A percentile compares a stretch with the other conserved stretches of the same genome.
Conservation (phyloP, 1,284 basidiomycete species). For the Cystobasidiaceae sp. region DNA sequence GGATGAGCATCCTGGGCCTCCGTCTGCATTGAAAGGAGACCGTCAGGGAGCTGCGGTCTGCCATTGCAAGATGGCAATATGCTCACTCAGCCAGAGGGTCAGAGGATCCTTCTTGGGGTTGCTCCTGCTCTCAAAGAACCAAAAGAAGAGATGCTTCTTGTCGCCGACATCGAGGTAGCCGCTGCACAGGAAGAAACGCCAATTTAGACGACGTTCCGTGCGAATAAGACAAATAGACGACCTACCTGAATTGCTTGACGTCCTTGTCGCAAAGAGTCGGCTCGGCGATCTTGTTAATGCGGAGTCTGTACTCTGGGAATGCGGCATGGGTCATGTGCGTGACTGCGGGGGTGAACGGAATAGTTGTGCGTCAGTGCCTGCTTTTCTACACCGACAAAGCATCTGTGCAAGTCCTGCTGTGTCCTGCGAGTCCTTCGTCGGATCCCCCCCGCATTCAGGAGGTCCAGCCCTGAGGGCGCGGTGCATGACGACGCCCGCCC, state of each 20-base stretch:
- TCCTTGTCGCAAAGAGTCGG: slow-evolving; percentile 28
- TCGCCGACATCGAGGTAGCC: slow-evolving; percentile 80
- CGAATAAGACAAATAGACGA: background rate
- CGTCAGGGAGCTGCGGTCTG: background rate
- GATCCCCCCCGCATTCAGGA: background rate
- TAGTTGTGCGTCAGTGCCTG: background rate
- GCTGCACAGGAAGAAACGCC: slow-evolving; percentile 48
- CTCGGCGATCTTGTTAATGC: slow-evolving; percentile 59
- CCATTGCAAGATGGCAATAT: too few species aligned
- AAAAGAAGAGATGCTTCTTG: slow-evolving; percentile 63
- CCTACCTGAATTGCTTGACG: slow-evolving; percentile 29
- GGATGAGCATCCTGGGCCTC: slow-evolving; percentile 48
- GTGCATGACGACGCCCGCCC: background rate
- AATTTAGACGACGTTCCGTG: background rate
- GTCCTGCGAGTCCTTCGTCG: background rate
- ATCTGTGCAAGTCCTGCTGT: too few species aligned
- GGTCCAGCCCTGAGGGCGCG: background rate
- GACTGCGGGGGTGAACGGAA: slow-evolving; percentile 51
- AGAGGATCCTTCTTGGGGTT: slow-evolving; percentile 71
- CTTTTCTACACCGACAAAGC: too few species aligned
- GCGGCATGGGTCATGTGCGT: slow-evolving; percentile 68
- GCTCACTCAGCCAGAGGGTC: slow-evolving; percentile 83
- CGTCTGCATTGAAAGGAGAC: slow-evolving; percentile 21
- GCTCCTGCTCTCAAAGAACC: slow-evolving; percentile 77
- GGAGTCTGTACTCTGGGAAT: slow-evolving; percentile 64